Evolutionary conservation across 345 rosid genomes (phyloP).

Genomic region (Gossypium anomalum): DNA sequence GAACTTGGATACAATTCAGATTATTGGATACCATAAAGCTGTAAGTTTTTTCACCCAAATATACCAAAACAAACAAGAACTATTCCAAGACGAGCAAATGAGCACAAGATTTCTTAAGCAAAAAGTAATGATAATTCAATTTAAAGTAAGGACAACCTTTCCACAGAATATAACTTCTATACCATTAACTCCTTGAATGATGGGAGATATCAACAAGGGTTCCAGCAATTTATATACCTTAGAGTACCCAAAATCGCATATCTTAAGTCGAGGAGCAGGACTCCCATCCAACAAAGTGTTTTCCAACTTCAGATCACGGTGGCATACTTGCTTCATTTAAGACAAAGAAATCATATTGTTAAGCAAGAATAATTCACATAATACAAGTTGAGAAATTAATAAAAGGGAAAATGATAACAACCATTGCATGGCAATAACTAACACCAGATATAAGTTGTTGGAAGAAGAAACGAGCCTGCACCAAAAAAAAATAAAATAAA

Average conservation of each 20-base stretch:
- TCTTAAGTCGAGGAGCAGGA: constrained; percentile 88
- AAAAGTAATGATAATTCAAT: background rate
- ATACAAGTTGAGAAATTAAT: constrained; percentile 2
- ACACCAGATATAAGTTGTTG: constrained; percentile 96
- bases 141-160: background rate
- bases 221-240: constrained; percentile 48
- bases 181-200: background rate
- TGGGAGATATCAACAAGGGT: background rate
- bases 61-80: background rate
- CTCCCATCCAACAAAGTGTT: constrained; percentile 92
- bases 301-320: constrained; percentile 86
- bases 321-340: constrained; percentile 82
- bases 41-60: background rate
- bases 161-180: background rate
- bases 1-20: background rate
- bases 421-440: constrained; percentile 96
- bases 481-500: constrained; percentile 7
- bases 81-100: background rate
- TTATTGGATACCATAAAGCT: background rate
- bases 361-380: constrained; percentile 12
- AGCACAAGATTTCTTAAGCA: background rate
- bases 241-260: constrained; percentile 95
- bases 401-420: constrained; percentile 19
- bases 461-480: constrained; percentile 95
- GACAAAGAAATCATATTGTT: constrained; percentile 17